These are phyloP conservation scores for Debaryomyces coudertii DNA, from an alignment of 1,139 yeast species.

Conservation along the genomic window DNA sequence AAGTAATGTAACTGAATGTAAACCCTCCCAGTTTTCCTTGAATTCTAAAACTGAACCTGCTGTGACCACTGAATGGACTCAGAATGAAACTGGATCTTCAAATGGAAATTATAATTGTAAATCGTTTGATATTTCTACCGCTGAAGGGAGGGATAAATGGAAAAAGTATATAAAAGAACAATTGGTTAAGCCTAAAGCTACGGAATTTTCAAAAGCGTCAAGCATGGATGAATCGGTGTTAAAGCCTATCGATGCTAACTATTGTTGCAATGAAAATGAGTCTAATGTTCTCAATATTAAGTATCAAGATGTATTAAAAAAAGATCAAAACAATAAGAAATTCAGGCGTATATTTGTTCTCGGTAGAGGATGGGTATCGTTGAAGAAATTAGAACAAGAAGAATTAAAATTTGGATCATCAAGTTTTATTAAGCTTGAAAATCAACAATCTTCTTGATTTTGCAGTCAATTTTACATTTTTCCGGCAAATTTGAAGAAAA, in stretches of 20 bases:
- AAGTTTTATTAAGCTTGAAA: slow-evolving; percentile 11
- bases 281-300: slow-evolving; percentile 15
- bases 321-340: slow-evolving; percentile 35
- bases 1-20: background rate
- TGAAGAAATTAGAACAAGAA: slow-evolving; percentile 35
- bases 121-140: slow-evolving; percentile 30
- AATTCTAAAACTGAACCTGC: background rate
- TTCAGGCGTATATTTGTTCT: slow-evolving; percentile 54
- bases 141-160: slow-evolving; percentile 30
- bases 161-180: slow-evolving; percentile 21
- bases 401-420: slow-evolving; percentile 19
- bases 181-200: slow-evolving; percentile 1
- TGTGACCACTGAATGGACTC: background rate
- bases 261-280: background rate
- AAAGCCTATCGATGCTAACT: slow-evolving; percentile 4
- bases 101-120: background rate
- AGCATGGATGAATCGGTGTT: background rate
- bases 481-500: background rate
- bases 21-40: background rate
- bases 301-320: slow-evolving; percentile 21
- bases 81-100: background rate
- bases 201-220: background rate
- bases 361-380: slow-evolving; percentile 54
- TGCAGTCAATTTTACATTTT: background rate
- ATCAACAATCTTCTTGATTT: background rate